Conservation (phyloP, 306 rosid species). For the Ormosia semicastrata region DNA sequence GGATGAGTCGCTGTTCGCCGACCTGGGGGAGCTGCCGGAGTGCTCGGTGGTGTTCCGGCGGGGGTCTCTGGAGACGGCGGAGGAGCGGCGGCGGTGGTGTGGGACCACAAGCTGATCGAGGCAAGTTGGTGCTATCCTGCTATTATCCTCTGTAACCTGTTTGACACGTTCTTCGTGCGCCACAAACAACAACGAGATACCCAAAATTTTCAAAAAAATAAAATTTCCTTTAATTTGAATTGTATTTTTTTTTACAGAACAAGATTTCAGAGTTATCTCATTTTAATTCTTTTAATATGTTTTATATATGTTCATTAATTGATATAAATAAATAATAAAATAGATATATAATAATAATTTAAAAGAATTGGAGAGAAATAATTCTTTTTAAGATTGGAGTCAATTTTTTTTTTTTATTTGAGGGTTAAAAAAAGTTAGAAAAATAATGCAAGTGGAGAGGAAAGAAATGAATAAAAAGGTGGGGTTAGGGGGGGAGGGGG, state of each 20-base stretch:
- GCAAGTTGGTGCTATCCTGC: neutral
- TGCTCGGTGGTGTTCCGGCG: conserved; percentile 60
- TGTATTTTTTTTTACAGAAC: neutral
- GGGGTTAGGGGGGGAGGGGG: neutral
- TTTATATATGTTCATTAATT: too few species aligned
- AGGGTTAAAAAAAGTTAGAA: neutral
- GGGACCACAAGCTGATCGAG: conserved; percentile 53
- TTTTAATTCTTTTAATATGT: too few species aligned
- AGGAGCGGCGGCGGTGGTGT: conserved; percentile 37
- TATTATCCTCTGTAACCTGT: neutral
- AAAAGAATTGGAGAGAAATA: too few species aligned
- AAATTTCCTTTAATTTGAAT: neutral
- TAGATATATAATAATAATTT: too few species aligned
- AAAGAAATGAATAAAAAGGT: neutral
- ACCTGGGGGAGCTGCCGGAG: conserved; percentile 92
- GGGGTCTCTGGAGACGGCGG: conserved; percentile 11
- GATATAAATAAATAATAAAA: too few species aligned
- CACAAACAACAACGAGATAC: conserved; percentile 14
- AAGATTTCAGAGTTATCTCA: too few species aligned
- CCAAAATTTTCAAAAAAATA: too few species aligned
- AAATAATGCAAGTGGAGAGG: neutral
- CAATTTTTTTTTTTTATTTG: neutral
- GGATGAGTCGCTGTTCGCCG: conserved; percentile 85
- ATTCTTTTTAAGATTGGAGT: too few species aligned
- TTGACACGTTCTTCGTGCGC: conserved; percentile 47